Conservation (phyloP, 495 filamentous ascomycete species). For the Lophium mytilinum region DNA sequence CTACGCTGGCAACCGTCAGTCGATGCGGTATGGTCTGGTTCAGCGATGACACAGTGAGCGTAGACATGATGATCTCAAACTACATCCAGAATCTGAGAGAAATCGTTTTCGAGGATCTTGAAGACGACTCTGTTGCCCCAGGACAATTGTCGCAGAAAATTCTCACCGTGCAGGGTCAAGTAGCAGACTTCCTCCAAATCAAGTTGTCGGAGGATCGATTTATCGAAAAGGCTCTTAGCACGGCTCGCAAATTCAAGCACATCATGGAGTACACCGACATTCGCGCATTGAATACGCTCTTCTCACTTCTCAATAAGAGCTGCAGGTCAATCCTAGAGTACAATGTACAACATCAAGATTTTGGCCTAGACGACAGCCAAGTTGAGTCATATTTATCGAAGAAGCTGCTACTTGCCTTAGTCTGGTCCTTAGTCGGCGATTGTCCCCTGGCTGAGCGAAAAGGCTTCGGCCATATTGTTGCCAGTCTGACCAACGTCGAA, state of each 20-base stretch:
- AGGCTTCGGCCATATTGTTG: slow-evolving; percentile 73
- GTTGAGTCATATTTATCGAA: slow-evolving; percentile 83
- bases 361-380: slow-evolving; percentile 81
- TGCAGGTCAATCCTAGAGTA: slow-evolving; percentile 91
- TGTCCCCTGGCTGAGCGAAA: slow-evolving; percentile 86
- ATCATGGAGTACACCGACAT: slow-evolving; percentile 97
- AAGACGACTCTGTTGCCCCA: slow-evolving; percentile 76
- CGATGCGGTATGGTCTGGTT: slow-evolving; percentile 99
- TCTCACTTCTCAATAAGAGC: slow-evolving; percentile 88
- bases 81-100: slow-evolving; percentile 77
- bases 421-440: slow-evolving; percentile 93
- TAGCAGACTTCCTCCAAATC: slow-evolving; percentile 67
- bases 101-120: slow-evolving; percentile 82
- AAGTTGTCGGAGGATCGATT: slow-evolving; percentile 71
- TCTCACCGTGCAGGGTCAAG: slow-evolving; percentile 63
- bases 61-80: slow-evolving; percentile 84
- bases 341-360: slow-evolving; percentile 87
- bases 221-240: slow-evolving; percentile 62
- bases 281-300: slow-evolving; percentile 83
- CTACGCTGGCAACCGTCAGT: slow-evolving; percentile 92
- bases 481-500: slow-evolving; percentile 72
- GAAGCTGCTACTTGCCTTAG: slow-evolving; percentile 80
- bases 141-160: slow-evolving; percentile 72
- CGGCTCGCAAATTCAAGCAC: slow-evolving; percentile 73
- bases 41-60: slow-evolving; percentile 90